A percentile compares a stretch with the other conserved stretches of the same genome.
Evolutionary conservation across 805 yeast species (phyloP).

Genomic region (Myxozyma vanderwaltii): DNA sequence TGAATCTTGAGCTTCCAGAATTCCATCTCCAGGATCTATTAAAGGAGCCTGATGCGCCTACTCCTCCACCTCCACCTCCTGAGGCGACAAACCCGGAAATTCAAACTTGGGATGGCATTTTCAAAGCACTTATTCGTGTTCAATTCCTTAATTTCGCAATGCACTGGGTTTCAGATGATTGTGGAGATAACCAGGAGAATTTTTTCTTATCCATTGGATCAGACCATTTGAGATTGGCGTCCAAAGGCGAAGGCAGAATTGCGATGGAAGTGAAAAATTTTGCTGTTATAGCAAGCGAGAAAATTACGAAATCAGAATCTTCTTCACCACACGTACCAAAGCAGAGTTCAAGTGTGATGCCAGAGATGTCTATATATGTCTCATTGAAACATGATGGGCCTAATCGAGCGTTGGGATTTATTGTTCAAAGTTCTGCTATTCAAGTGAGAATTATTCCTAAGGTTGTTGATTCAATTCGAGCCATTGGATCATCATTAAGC

Average conservation of each 20-base stretch:
- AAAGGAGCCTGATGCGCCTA: background rate
- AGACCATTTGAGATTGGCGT: conserved; percentile 10
- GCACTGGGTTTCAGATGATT: conserved; percentile 29
- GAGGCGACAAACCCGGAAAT: background rate
- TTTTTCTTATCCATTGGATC: conserved; percentile 13
- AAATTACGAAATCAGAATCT: background rate
- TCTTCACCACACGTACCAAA: background rate
- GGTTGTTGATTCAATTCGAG: conserved; percentile 13
- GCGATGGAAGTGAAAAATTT: conserved; percentile 14
- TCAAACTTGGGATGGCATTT: conserved; percentile 18
- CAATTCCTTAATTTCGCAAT: conserved; percentile 9
- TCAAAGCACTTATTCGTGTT: conserved; percentile 18
- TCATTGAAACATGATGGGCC: conserved; percentile 15
- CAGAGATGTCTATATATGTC: conserved; percentile 17
- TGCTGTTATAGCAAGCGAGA: conserved; percentile 7
- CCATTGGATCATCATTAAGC: conserved; percentile 7
- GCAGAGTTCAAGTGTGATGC: conserved; percentile 19
- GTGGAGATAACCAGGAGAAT: background rate
- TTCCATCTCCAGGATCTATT: conserved; percentile 11
- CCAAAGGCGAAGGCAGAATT: conserved; percentile 22
- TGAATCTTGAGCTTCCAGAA: conserved; percentile 26
- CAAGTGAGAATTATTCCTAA: conserved; percentile 20
- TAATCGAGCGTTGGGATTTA: conserved; percentile 15
- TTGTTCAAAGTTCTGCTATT: conserved; percentile 14
- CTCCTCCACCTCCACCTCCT: background rate